phyloP scores from a whole-genome alignment of 352 stramenopile species.

The Phytophthora tentaculata region DNA sequence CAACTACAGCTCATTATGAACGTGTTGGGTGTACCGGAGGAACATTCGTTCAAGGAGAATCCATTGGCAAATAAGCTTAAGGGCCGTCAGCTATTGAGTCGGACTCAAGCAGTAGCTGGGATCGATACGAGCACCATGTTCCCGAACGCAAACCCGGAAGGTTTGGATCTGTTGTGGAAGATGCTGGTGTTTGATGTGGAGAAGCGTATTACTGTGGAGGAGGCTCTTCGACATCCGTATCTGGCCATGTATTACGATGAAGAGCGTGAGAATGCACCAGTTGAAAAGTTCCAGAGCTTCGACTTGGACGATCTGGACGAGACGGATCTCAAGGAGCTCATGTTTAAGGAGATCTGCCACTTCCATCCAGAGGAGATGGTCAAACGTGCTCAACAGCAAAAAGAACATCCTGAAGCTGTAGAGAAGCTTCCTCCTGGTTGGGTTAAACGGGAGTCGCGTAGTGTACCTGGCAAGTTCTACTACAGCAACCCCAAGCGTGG shows the following conservation, averaged over 20 bases:
- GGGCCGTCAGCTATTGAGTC: conserved; percentile 81
- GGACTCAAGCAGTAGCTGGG: conserved; percentile 78
- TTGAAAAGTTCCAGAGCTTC: conserved; percentile 88
- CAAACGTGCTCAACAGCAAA: conserved; percentile 82
- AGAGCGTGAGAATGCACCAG: conserved; percentile 62
- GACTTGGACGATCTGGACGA: conserved; percentile 86
- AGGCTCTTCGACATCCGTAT: conserved; percentile 97
- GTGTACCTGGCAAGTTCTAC: conserved; percentile 88
- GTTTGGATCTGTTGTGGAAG: conserved; percentile 85
- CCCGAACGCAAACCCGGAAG: conserved; percentile 87
- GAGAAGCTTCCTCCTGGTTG: conserved; percentile 85
- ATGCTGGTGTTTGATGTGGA: conserved; percentile 94
- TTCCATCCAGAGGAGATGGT: conserved; percentile 91
- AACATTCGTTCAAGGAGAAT: conserved; percentile 91
- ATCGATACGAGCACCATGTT: conserved; percentile 87
- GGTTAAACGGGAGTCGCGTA: conserved; percentile 88
- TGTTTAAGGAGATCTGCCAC: conserved; percentile 92
- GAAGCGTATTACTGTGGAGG: conserved; percentile 95
- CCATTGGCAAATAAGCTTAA: conserved; percentile 89
- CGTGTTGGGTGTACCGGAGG: conserved; percentile 84
- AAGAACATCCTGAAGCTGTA: conserved; percentile 63
- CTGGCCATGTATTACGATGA: conserved; percentile 90
- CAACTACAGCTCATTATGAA: conserved; percentile 92
- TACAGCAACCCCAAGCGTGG: conserved; percentile 91
- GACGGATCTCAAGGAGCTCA: conserved; percentile 87